phyloP scores from a whole-genome alignment of 140 eudicot genomes.

The Anethum foeniculum region DNA sequence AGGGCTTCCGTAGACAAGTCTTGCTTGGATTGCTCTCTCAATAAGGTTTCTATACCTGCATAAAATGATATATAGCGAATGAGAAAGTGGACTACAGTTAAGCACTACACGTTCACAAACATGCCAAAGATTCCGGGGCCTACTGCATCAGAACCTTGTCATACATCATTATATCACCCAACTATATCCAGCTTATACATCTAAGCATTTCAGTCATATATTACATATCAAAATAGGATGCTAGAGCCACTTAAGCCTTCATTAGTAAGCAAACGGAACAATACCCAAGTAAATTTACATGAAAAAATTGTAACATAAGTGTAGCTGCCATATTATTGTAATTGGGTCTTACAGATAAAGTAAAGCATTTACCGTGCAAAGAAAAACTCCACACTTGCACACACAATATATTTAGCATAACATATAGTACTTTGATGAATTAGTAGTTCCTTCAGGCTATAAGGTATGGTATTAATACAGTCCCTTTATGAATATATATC shows the following conservation, averaged over 20 bases:
- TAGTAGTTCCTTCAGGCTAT: not conserved
- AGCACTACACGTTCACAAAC: not conserved
- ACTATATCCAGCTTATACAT: not conserved
- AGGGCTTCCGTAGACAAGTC: constrained; percentile 95
- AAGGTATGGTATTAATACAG: not conserved
- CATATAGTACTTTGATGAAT: not conserved
- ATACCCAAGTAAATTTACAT: not conserved
- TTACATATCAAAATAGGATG: not conserved
- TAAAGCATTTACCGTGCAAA: not conserved
- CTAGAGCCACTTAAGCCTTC: not conserved
- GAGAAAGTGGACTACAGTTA: not conserved
- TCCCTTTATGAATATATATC: not conserved
- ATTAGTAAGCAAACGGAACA: not conserved
- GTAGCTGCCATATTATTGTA: not conserved
- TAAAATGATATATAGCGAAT: not conserved
- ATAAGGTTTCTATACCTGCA: constrained; percentile 86
- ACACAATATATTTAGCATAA: not conserved
- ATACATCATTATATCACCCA: not conserved
- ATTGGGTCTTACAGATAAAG: not conserved
- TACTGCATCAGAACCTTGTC: not conserved
- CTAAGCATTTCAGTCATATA: not conserved
- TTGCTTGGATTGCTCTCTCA: constrained; percentile 78
- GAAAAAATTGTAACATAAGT: not conserved
- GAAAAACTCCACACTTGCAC: not conserved
- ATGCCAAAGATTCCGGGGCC: not conserved